phyloP scores from a whole-genome alignment of 129 eudicot genomes.

The Cynara cardunculus region DNA sequence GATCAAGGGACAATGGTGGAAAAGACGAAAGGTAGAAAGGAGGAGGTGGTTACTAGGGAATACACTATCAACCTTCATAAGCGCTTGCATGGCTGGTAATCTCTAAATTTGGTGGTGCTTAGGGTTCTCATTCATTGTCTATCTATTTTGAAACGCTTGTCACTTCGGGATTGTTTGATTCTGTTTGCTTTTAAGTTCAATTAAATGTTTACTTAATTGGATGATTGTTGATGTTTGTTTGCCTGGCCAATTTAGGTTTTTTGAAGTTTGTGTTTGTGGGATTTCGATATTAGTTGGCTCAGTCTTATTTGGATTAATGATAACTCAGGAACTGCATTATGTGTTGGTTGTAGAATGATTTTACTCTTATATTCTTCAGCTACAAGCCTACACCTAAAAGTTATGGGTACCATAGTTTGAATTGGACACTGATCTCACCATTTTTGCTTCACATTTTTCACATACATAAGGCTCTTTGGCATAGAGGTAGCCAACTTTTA shows the following conservation, averaged over 20 bases:
- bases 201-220: background rate
- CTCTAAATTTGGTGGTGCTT: too few relatives aligned
- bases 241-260: background rate
- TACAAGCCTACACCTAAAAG: too few relatives aligned
- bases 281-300: background rate
- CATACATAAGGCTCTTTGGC: too few relatives aligned
- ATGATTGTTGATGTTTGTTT: background rate
- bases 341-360: background rate
- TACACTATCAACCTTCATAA: conserved; percentile 56
- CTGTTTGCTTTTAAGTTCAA: background rate
- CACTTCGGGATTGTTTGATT: background rate
- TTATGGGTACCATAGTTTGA: too few relatives aligned
- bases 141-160: background rate
- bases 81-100: conserved; percentile 48
- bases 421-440: too few relatives aligned
- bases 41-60: conserved; percentile 52
- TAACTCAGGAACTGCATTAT: too few relatives aligned
- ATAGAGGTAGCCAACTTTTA: too few relatives aligned
- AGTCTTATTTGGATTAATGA: background rate
- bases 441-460: too few relatives aligned
- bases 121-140: too few relatives aligned
- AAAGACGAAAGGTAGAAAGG: conserved; percentile 43
- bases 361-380: background rate
- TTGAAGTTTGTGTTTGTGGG: background rate
- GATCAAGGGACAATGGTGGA: conserved; percentile 36